These are phyloP conservation scores for Betula pendula DNA, from an alignment of 306 rosid genomes.

Conservation along the genomic window DNA sequence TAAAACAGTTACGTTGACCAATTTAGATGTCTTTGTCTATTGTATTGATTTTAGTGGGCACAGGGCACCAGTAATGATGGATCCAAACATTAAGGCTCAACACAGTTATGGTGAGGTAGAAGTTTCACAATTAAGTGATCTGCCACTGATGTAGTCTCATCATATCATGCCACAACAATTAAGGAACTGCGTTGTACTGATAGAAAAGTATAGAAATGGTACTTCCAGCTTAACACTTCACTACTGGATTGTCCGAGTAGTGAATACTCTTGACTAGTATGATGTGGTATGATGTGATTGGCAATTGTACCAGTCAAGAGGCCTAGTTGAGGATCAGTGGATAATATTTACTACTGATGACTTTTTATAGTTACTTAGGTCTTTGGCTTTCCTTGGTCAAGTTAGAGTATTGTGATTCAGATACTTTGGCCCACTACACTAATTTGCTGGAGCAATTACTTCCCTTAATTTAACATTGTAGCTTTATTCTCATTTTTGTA, in stretches of 20 bases:
- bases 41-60: constrained; percentile 18
- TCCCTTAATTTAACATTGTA: constrained; percentile 15
- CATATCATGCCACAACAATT: constrained; percentile 12
- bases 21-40: constrained; percentile 16
- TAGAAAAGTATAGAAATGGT: not conserved
- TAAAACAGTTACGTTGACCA: constrained; percentile 4
- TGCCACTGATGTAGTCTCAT: not conserved
- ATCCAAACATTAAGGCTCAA: constrained; percentile 2
- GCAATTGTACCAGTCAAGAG: not conserved
- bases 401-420: constrained; percentile 10
- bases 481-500: constrained; percentile 16
- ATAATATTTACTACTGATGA: not conserved
- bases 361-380: not conserved
- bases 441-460: constrained; percentile 1
- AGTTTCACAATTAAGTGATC: constrained; percentile 4
- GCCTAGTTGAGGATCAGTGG: not conserved
- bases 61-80: constrained; percentile 14
- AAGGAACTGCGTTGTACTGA: constrained; percentile 5
- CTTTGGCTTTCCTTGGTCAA: not conserved
- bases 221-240: not conserved
- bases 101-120: constrained; percentile 15
- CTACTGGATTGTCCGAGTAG: not conserved
- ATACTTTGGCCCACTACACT: not conserved
- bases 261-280: not conserved
- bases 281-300: not conserved